These are phyloP conservation scores for Cladosporium sp. DNA, from an alignment of 2,329 filamentous ascomycete species.

Conservation along the genomic window DNA sequence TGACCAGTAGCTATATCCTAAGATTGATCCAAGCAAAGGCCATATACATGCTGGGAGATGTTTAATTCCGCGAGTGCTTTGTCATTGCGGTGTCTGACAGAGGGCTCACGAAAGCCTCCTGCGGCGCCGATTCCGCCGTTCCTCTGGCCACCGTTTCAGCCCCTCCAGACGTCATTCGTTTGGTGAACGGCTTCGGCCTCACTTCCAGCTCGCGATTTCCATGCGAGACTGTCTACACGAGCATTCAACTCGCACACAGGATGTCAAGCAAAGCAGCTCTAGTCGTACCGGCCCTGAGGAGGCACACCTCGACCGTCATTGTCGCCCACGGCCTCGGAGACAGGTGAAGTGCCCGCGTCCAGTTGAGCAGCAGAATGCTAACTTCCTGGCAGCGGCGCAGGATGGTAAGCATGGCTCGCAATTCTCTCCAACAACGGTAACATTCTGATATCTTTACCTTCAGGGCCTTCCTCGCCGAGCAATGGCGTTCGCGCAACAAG, in stretches of 20 bases:
- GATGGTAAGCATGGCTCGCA: slow-evolving; percentile 52
- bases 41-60: too few species aligned
- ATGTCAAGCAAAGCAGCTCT: slow-evolving; percentile 48
- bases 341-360: slow-evolving; percentile 35
- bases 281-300: slow-evolving; percentile 69
- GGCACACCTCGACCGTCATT: slow-evolving; percentile 91
- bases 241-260: not conserved
- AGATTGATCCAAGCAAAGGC: too few species aligned
- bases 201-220: too few species aligned
- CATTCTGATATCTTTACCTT: not conserved
- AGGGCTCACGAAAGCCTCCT: too few species aligned
- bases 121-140: not conserved
- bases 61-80: too few species aligned
- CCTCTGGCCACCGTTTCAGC: not conserved
- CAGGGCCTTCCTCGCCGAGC: slow-evolving; percentile 72
- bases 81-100: too few species aligned
- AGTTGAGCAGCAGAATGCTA: not conserved
- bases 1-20: too few species aligned
- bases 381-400: slow-evolving; percentile 47
- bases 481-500: slow-evolving; percentile 72
- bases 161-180: not conserved
- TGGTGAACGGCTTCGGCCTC: too few species aligned
- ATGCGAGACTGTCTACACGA: too few species aligned
- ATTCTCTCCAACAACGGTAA: not conserved
- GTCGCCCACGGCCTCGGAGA: slow-evolving; percentile 91